Base-by-base conservation (phyloP, 108 stramenopile species). In the Mediolabrus comicus region DNA sequence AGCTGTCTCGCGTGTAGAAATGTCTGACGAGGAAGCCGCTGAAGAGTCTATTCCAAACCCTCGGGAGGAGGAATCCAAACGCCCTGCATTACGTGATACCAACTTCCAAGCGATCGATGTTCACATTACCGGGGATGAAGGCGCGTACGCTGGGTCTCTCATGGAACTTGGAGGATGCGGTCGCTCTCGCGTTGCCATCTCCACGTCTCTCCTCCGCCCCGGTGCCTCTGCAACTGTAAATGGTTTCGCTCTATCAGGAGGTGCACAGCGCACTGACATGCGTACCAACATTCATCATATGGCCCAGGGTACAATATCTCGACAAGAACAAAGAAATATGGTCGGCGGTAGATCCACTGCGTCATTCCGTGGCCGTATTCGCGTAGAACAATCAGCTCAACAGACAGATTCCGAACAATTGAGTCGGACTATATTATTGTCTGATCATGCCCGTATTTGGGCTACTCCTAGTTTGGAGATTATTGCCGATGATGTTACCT, bases 401-500 rank as follows among this genome's bases (percentile, higher is more conserved):
- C 90, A 95, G 72, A 96, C 95, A 26, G 87, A 95, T 62, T 91
- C 93, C 36, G 56, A 95, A 46, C 97, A 98, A 82, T 75, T 97
- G 35, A 91, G 92, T 24, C 82, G 95, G 25, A 89, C 92, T 9
- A 87, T 98, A 19, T 71, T 97, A 25, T 67, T 98, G 77, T 87
- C 82, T 53, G 95, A 98, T 64, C 79, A 84, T 65, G 88, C 83
- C 3, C 67, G 90, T 28, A 87, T 96, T 34, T 90, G 90, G 89
- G 77, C 91, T n/a, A 92, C 94, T 26, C 97, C 97, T 19, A 86
- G 89, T 30, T 79, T 98, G 67, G 96, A 96, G 67, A 97, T 98
- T 59, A 90, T 96, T 75, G 96, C 97, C 9, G 95, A 96, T 71
- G 94, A 98, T 83, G 95, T 98, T 13, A 75, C 86, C 69, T 98